Conservation (phyloP, 1,284 basidiomycete species). For the Leucoagaricus sp. region DNA sequence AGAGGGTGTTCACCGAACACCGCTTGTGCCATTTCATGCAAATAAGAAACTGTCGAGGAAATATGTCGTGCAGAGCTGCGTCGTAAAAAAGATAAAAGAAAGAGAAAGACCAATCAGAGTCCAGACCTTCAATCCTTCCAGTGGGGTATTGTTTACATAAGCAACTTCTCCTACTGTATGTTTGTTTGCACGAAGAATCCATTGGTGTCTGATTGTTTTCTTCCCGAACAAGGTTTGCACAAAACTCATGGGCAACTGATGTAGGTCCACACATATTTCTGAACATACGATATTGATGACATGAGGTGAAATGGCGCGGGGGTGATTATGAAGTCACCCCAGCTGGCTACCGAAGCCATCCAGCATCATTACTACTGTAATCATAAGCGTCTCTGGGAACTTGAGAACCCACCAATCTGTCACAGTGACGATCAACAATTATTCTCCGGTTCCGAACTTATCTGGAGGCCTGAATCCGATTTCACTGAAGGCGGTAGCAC, state of each 20-base stretch:
- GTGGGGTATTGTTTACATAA: neutral
- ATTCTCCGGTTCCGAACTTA: too few relatives aligned
- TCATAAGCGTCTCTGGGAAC: neutral
- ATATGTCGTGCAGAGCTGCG: conserved; percentile 1
- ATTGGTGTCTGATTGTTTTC: too few relatives aligned
- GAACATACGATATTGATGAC: too few relatives aligned
- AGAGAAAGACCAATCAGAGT: neutral
- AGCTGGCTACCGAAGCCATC: neutral
- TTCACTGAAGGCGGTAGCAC: too few relatives aligned
- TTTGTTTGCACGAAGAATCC: too few relatives aligned
- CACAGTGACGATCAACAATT: too few relatives aligned
- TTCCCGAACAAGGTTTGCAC: too few relatives aligned
- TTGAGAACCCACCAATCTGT: neutral
- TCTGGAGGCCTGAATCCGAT: too few relatives aligned
- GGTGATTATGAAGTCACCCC: neutral
- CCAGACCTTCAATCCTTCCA: neutral
- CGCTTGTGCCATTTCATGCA: conserved; percentile 67
- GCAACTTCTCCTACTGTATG: neutral
- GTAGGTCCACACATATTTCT: too few relatives aligned
- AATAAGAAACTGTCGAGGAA: neutral
- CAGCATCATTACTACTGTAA: too few relatives aligned
- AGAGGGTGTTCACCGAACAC: conserved; percentile 78
- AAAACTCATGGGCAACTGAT: too few relatives aligned
- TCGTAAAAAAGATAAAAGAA: conserved; percentile 8
- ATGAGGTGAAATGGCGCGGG: neutral